Evolutionary conservation across 768 basidiomycete genomes (phyloP).

Genomic region (Boletus rex-veris): DNA sequence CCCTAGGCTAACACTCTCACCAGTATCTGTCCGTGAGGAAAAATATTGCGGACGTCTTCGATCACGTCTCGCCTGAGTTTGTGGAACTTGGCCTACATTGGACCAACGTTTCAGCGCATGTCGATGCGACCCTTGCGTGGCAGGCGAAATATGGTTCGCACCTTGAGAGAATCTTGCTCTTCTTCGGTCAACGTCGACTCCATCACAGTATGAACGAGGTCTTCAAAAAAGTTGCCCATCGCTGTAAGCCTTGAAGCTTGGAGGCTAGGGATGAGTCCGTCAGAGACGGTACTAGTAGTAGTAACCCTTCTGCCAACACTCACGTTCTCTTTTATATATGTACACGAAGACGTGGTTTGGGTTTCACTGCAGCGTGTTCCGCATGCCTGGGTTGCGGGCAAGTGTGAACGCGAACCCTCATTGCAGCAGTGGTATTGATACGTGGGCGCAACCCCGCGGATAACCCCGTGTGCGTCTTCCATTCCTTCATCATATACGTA

Average conservation of each 20-base stretch:
- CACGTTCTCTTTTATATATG: not conserved
- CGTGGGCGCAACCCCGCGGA: too few species aligned
- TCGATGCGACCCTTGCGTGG: too few species aligned
- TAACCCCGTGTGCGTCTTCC: too few species aligned
- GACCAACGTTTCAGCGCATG: not conserved
- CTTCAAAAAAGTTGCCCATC: slow-evolving; percentile 32
- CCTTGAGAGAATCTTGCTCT: slow-evolving; percentile 26
- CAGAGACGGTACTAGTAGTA: not conserved
- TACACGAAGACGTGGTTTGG: not conserved
- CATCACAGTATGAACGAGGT: slow-evolving; percentile 22
- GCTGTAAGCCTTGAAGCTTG: not conserved
- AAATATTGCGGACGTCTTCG: slow-evolving; percentile 24
- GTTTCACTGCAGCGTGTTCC: not conserved
- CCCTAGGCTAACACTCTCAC: slow-evolving; percentile 8
- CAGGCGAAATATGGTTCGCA: not conserved
- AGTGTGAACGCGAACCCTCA: not conserved
- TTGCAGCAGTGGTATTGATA: not conserved
- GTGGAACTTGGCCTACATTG: slow-evolving; percentile 28
- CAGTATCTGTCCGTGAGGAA: slow-evolving; percentile 29
- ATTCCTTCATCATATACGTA: too few species aligned
- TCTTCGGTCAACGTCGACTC: slow-evolving; percentile 20
- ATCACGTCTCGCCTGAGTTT: slow-evolving; percentile 29
- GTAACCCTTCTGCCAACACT: not conserved
- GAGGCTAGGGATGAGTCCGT: not conserved
- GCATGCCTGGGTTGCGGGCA: not conserved